A percentile compares a stretch with the other conserved stretches of the same genome.
Evolutionary conservation across 352 stramenopile genomes (phyloP).

Genomic region (Phytophthora idaei): DNA sequence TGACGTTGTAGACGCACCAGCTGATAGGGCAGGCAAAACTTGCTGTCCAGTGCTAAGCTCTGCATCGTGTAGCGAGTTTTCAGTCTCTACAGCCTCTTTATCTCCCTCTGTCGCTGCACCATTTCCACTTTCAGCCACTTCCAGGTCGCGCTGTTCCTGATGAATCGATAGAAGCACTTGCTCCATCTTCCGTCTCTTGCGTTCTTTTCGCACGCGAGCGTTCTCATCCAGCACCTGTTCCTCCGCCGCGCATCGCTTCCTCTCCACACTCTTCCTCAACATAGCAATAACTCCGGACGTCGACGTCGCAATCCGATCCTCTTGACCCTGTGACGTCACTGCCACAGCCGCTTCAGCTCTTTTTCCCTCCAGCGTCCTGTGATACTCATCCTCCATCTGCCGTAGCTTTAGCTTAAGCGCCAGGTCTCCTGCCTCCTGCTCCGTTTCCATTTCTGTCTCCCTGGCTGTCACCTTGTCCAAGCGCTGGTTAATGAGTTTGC

Average conservation of each 20-base stretch:
- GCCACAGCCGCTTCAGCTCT: background rate
- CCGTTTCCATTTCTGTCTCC: background rate
- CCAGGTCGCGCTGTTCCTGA: background rate
- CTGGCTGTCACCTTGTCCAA: background rate
- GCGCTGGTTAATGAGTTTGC: background rate
- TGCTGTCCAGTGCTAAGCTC: too few relatives aligned
- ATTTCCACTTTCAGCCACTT: background rate
- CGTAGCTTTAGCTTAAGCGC: constrained; percentile 1
- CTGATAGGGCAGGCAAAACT: too few relatives aligned
- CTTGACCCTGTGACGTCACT: too few relatives aligned
- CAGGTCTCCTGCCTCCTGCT: constrained; percentile 1
- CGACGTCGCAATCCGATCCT: background rate
- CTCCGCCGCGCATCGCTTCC: background rate
- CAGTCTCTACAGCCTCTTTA: background rate
- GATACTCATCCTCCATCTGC: constrained; percentile 8
- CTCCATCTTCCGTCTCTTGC: constrained; percentile 1
- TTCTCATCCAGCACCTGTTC: constrained; percentile 1
- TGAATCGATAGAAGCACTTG: background rate
- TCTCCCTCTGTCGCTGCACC: background rate
- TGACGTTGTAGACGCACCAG: constrained; percentile 5
- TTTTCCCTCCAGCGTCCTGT: background rate
- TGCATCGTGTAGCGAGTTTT: background rate
- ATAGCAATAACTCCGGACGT: background rate
- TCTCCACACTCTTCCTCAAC: constrained; percentile 4
- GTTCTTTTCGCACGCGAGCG: background rate